phyloP scores from a whole-genome alignment of 1,284 basidiomycete species.

The Porodaedalea pini region DNA sequence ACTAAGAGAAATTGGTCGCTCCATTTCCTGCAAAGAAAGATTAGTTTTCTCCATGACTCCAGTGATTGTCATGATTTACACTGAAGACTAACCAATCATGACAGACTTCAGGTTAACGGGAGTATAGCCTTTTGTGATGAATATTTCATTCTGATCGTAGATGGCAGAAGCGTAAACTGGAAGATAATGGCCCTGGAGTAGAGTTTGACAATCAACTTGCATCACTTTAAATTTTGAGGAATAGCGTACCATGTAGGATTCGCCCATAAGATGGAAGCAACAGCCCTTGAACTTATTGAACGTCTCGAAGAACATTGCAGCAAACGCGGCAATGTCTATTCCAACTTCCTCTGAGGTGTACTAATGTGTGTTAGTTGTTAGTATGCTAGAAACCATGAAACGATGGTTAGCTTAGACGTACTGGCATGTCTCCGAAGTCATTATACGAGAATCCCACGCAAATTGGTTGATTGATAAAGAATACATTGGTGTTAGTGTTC shows the following conservation, averaged over 20 bases:
- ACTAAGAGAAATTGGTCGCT: slow-evolving; percentile 42
- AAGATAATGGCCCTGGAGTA: slow-evolving; percentile 70
- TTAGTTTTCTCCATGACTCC: too few relatives aligned
- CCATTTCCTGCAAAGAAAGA: slow-evolving; percentile 55
- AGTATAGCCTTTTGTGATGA: slow-evolving; percentile 56
- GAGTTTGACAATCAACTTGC: background rate
- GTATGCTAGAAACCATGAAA: too few relatives aligned
- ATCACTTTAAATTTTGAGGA: background rate
- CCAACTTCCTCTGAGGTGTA: slow-evolving; percentile 65
- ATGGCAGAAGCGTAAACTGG: slow-evolving; percentile 80
- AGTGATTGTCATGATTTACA: too few relatives aligned
- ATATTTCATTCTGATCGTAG: slow-evolving; percentile 69
- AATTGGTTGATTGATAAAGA: slow-evolving; percentile 67
- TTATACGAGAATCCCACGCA: slow-evolving; percentile 71
- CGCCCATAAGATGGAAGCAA: slow-evolving; percentile 71
- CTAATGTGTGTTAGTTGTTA: slow-evolving; percentile 28
- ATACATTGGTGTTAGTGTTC: slow-evolving; percentile 66
- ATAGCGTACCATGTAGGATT: slow-evolving; percentile 58
- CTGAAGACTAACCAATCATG: slow-evolving; percentile 63
- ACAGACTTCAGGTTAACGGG: slow-evolving; percentile 80
- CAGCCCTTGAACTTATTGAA: slow-evolving; percentile 65
- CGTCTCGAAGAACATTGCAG: slow-evolving; percentile 70
- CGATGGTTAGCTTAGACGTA: too few relatives aligned
- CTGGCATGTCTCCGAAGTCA: slow-evolving; percentile 60
- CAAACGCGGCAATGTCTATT: slow-evolving; percentile 63